Conservation (phyloP, 2,329 filamentous ascomycete genomes). For the Furcasterigmium sp. region DNA sequence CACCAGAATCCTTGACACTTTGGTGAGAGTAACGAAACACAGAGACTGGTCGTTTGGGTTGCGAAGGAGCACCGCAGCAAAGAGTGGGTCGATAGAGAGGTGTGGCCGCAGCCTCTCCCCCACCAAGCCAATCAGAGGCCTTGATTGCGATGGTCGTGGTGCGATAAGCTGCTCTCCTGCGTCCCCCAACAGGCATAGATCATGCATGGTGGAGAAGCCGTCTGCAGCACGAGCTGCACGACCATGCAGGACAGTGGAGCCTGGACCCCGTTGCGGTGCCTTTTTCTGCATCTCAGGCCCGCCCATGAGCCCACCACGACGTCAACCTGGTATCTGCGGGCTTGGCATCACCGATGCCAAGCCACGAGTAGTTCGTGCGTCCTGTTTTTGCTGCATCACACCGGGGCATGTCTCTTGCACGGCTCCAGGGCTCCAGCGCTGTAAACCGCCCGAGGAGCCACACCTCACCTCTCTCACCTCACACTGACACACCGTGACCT, state of each 20-base stretch:
- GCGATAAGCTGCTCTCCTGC: slow-evolving; percentile 2
- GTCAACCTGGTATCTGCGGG: slow-evolving; percentile 1
- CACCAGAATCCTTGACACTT: neutral
- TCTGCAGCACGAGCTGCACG: neutral
- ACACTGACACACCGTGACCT: too few species aligned
- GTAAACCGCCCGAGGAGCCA: too few species aligned
- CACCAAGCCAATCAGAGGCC: neutral
- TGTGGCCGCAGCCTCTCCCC: neutral
- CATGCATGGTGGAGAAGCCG: neutral
- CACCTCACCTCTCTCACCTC: too few species aligned
- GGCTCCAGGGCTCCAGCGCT: too few species aligned
- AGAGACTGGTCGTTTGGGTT: neutral
- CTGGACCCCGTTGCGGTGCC: slow-evolving; percentile 1
- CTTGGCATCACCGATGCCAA: slow-evolving; percentile 3
- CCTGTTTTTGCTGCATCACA: neutral
- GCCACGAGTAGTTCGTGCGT: neutral
- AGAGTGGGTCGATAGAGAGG: neutral
- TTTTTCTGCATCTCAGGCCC: slow-evolving; percentile 1
- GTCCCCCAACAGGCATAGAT: neutral
- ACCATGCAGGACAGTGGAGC: slow-evolving; percentile 1
- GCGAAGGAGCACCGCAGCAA: neutral
- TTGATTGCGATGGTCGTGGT: neutral
- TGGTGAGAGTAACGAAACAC: slow-evolving; percentile 1
- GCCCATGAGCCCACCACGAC: slow-evolving; percentile 3
- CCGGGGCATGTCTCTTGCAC: too few species aligned